Evolutionary conservation across 1,139 yeast species (phyloP).

Genomic region (Kodamaea suecica): DNA sequence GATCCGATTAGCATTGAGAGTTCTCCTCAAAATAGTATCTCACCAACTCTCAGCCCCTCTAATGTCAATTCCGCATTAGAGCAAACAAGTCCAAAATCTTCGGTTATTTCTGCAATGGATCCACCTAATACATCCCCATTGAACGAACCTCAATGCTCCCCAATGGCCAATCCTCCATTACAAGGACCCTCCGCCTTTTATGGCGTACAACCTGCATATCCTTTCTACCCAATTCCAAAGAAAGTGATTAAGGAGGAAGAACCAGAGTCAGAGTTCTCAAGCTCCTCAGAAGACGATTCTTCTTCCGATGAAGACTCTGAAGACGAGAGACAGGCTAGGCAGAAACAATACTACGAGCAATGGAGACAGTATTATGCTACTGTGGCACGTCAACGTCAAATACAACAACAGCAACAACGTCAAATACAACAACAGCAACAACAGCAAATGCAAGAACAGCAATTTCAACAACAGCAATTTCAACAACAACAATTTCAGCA

Average conservation of each 20-base stretch:
- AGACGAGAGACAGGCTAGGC: constrained; percentile 16
- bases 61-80: background rate
- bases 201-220: constrained; percentile 5
- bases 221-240: constrained; percentile 2
- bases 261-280: constrained; percentile 12
- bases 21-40: constrained; percentile 3
- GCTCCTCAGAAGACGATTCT: constrained; percentile 13
- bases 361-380: constrained; percentile 30
- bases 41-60: constrained; percentile 1
- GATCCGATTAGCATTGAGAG: background rate
- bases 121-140: too few species aligned
- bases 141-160: too few species aligned
- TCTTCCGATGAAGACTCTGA: constrained; percentile 18
- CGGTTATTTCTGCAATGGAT: too few species aligned
- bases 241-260: constrained; percentile 3
- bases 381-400: constrained; percentile 25
- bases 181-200: constrained; percentile 3
- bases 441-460: constrained; percentile 12
- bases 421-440: constrained; percentile 17
- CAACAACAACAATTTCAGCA: constrained; percentile 17
- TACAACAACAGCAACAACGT: constrained; percentile 15
- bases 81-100: constrained; percentile 1
- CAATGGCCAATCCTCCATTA: background rate
- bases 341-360: constrained; percentile 25
- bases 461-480: constrained; percentile 16